Evolutionary conservation across 139 green algal genomes (phyloP), one percentile per base, ranked within the genome.

Genomic region (Desmodesmus armatus): DNA sequence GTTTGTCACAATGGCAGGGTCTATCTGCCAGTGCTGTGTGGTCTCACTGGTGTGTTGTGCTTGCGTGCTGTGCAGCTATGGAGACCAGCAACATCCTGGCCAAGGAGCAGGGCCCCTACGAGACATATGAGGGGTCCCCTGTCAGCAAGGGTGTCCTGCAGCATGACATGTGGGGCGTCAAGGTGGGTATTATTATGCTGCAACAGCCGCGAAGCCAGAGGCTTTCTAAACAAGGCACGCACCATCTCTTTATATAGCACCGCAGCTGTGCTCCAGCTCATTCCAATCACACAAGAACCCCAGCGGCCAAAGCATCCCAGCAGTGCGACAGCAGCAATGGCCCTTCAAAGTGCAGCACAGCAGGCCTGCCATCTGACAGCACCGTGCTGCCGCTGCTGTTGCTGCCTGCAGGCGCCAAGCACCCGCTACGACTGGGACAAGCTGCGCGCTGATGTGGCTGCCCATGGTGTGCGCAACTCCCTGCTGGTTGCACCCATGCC

Each of bases 401-500:
- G 25, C 27, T 74, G 39, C 9, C 60, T 60, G 75, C 71, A 88
- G 39, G 86, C 92, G 40, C 66, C 47, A 27, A 85, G 84, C n/a
- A 81, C 88, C 78, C 91, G 94, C 23, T 98, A 92, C 89, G 94
- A 98, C 90, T 99, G 97, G 97, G 88, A 83, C 5, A 83, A 1
- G 0, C 89, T 99, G 84, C 90, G 97, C 4, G 79, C 71, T 27
- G 51, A 92, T 53, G 98, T 99, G 74, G 86, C 91, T 0, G 23
- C 90, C 58, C 83, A 98, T 80, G 97, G 97, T 41, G 92, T 99
- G 69, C 96, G 97, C 81, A 99, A 99, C 93, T 98, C 95, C 35
- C 93, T 99, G 87, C 94, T 99, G 77, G 82, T 99, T 33, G 97
- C 97, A 23, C 97, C 97, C 80, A 99, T 99, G 97, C 97, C 97